Conservation (phyloP, 352 stramenopile genomes). For the Phytophthora vignae region DNA sequence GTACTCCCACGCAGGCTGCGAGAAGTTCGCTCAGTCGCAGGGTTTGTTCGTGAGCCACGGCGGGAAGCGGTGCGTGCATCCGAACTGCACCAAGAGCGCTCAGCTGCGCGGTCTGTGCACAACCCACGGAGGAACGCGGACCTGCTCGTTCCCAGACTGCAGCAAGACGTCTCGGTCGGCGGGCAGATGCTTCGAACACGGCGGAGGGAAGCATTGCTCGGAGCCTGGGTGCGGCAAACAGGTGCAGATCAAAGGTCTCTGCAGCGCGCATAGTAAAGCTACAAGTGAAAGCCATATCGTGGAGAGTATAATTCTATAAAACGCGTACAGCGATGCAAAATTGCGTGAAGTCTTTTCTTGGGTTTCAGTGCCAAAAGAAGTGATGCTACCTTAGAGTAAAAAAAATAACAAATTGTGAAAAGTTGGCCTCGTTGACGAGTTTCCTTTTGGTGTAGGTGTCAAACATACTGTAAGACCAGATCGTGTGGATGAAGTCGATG, state of each 20-base stretch:
- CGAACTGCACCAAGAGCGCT: constrained; percentile 24
- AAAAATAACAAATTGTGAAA: too few relatives aligned
- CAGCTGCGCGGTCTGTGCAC: constrained; percentile 27
- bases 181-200: constrained; percentile 30
- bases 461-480: too few relatives aligned
- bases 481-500: too few relatives aligned
- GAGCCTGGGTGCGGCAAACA: constrained; percentile 15
- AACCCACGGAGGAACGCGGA: constrained; percentile 23
- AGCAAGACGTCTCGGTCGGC: constrained; percentile 21
- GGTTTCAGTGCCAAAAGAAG: too few relatives aligned
- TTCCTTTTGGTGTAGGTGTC: too few relatives aligned
- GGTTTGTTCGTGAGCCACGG: constrained; percentile 25
- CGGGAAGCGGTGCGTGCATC: constrained; percentile 24
- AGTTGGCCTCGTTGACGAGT: too few relatives aligned
- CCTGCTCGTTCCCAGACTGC: constrained; percentile 15
- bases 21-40: constrained; percentile 32
- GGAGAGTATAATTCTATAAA: neutral
- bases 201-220: constrained; percentile 24
- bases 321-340: neutral
- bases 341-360: neutral
- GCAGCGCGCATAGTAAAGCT: neutral
- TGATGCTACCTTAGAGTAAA: too few relatives aligned
- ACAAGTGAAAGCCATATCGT: neutral
- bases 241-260: neutral
- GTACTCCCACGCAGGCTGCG: constrained; percentile 8